Evolutionary conservation across 2,329 filamentous ascomycete species (phyloP), one percentile per base, ranked within the genome.

Genomic region (Neospermospora avenae): DNA sequence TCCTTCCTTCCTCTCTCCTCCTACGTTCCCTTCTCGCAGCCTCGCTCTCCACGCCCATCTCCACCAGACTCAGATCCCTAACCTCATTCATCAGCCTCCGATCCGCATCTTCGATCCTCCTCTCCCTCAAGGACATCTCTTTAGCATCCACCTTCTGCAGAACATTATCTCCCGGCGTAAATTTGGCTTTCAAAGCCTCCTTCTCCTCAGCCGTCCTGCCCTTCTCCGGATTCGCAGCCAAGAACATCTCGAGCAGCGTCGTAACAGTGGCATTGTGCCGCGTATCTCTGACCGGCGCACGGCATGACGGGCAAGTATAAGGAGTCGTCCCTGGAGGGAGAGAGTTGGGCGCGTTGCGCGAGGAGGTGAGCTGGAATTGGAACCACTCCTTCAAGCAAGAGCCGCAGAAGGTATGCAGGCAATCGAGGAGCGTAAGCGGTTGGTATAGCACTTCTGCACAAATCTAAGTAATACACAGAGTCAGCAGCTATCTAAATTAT

Each of bases 361-460:
- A 58, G 10, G 67, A 64, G 22, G 62, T 65, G 16, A 68, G 64
- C 74, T 96, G 91, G 75, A 86, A 95, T 64, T 81, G 79, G 73
- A 98, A 99, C 95, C 95, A 99, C 78, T 96, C 91, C 75, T 96
- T 96, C 61, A 98, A 76, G 73, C 95, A 99, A 41, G 90, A 89
- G 65, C 93, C 95, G 78, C 95, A 99, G 76, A 96, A 99, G 48
- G 93, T 97, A 77, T 96, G 92, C 46, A 96, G 84, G 73, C 92
- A 96, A 78, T 96, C 91, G 74, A 96, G 89, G 53, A 96, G 85
- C 28, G 92, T 96, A 65, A 96, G 82, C 35, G 93, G 92, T 74
- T 96, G 90, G 77, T 91, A 96, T 64, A 96, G 86, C 66, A 96
- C 84, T 75, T 98, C 95, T 69, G 93, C 96, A 80, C 95, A 99